Conservation (phyloP, 2,329 filamentous ascomycete genomes). For the Plenodomus lindquistii region DNA sequence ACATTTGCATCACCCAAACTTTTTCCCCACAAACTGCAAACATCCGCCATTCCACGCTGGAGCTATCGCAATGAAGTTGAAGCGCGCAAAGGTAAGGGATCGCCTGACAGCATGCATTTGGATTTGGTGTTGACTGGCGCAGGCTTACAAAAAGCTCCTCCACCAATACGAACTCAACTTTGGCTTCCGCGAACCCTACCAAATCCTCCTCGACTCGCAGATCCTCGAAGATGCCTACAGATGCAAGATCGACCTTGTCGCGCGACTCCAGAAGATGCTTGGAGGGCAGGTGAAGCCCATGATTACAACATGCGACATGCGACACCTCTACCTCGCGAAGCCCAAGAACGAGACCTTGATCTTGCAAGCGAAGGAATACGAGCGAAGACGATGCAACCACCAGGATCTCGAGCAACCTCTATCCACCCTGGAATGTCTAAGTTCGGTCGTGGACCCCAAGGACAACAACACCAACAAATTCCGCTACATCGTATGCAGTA, state of each 20-base stretch:
- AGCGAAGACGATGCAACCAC: constrained; percentile 78
- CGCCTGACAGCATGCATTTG: too few relatives aligned
- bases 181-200: constrained; percentile 91
- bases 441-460: constrained; percentile 79
- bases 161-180: constrained; percentile 86
- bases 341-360: constrained; percentile 64
- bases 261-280: constrained; percentile 76
- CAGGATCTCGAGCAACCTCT: constrained; percentile 74
- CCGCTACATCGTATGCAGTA: constrained; percentile 76
- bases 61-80: constrained; percentile 35
- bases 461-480: constrained; percentile 72
- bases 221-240: constrained; percentile 79
- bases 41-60: constrained; percentile 5
- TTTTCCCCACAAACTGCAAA: constrained; percentile 9
- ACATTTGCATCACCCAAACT: constrained; percentile 15
- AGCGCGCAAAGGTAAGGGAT: constrained; percentile 31
- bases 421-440: constrained; percentile 69
- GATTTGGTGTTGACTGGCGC: constrained; percentile 43
- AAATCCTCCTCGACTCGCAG: constrained; percentile 75
- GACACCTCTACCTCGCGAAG: constrained; percentile 71
- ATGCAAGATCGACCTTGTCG: constrained; percentile 85
- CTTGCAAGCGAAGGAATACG: constrained; percentile 72
- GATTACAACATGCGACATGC: constrained; percentile 81
- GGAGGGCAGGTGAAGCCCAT: constrained; percentile 85
- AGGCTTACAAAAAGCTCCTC: constrained; percentile 90